Conservation (phyloP, 768 basidiomycete species). For the Panellus pusillus region DNA sequence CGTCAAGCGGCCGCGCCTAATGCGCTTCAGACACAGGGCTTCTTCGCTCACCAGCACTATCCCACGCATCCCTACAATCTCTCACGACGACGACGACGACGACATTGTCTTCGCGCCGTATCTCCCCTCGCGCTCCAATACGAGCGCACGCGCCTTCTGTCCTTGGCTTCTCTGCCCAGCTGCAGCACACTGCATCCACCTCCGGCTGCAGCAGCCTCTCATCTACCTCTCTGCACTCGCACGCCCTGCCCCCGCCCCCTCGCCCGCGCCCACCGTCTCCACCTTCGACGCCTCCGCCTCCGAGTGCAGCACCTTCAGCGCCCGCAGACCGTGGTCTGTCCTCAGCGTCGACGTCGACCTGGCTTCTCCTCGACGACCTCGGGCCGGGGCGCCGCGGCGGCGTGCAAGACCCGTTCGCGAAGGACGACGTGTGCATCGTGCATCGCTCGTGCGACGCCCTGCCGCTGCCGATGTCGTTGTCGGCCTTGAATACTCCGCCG, state of each 20-base stretch:
- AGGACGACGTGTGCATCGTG: slow-evolving; percentile 26
- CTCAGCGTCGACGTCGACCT: slow-evolving; percentile 19
- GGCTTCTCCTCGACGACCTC: neutral
- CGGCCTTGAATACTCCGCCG: no score
- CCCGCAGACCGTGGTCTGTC: slow-evolving; percentile 12
- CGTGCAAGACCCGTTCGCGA: slow-evolving; percentile 28
- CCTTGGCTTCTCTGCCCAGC: neutral
- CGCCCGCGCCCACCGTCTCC: slow-evolving; percentile 3
- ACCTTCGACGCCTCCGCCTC: neutral
- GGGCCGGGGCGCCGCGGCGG: no score
- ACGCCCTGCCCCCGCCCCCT: neutral
- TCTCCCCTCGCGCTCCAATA: neutral
- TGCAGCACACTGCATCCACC: neutral
- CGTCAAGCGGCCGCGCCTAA: neutral
- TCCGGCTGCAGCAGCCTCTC: no score
- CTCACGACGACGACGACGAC: neutral
- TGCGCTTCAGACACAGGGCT: neutral
- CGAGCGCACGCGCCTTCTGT: neutral
- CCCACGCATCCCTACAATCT: no score
- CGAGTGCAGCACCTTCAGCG: neutral
- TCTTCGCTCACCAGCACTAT: no score
- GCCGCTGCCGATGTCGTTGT: neutral
- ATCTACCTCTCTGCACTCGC: neutral
- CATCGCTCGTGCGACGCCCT: slow-evolving; percentile 21
- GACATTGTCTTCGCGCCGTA: neutral